Evolutionary conservation across 116 monocot genomes (phyloP).

Genomic region (Iris pallida): DNA sequence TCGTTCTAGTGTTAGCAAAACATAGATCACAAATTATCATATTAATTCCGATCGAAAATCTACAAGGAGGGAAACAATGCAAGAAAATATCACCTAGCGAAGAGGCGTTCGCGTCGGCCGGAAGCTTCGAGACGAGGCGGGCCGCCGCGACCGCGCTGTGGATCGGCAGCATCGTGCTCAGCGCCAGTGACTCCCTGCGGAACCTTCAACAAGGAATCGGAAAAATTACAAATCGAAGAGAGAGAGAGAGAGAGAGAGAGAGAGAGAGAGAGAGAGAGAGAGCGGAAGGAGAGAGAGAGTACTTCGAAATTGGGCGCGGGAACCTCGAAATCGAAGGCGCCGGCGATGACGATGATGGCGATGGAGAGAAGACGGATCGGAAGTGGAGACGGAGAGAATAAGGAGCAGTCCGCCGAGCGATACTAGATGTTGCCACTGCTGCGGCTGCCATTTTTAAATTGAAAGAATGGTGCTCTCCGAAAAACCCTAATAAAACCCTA

Average conservation of each 20-base stretch:
- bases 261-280: too few relatives aligned
- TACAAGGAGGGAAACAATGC: too few relatives aligned
- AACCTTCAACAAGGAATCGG: not conserved
- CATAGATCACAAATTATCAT: too few relatives aligned
- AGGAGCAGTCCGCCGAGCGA: not conserved
- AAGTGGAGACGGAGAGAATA: not conserved
- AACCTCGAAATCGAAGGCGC: constrained; percentile 1
- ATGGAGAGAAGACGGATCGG: not conserved
- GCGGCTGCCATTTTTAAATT: not conserved
- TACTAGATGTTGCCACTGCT: too few relatives aligned
- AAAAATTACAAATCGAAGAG: not conserved
- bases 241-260: too few relatives aligned
- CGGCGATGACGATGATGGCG: not conserved
- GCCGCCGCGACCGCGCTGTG: constrained; percentile 14
- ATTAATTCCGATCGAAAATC: too few relatives aligned
- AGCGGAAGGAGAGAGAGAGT: not conserved
- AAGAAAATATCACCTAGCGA: constrained; percentile 1
- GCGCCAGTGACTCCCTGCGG: constrained; percentile 4
- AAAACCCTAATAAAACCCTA: too few relatives aligned
- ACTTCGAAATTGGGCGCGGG: constrained; percentile 1
- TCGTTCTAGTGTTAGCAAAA: too few relatives aligned
- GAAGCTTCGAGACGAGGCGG: constrained; percentile 15
- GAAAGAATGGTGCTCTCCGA: too few relatives aligned
- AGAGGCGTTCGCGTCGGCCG: not conserved
- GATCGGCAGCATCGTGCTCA: constrained; percentile 16